Percentiles rank a stretch among this genome's conserved stretches.
Conservation (phyloP, 2,329 filamentous ascomycete species). For the Fusarium hainanense region DNA sequence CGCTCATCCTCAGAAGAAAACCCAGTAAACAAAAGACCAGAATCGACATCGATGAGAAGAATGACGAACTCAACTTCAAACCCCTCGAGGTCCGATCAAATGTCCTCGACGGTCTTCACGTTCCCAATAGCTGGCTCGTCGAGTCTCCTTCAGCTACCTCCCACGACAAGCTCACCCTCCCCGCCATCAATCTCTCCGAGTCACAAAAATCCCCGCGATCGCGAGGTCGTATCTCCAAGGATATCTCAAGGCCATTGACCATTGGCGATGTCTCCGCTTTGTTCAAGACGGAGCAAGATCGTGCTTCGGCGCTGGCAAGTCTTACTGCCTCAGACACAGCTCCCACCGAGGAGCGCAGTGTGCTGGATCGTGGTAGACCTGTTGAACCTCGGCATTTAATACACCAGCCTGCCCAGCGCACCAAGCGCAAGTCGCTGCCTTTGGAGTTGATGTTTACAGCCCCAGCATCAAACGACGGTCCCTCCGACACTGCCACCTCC, state of each 20-base stretch:
- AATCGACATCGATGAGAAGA: not conserved
- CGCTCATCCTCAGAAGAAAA: conserved; percentile 4
- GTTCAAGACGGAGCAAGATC: conserved; percentile 4
- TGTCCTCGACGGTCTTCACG: conserved; percentile 11
- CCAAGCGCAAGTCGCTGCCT: conserved; percentile 23
- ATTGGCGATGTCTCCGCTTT: not conserved
- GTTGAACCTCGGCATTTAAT: conserved; percentile 25
- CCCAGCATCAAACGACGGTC: conserved; percentile 2
- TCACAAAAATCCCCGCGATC: not conserved
- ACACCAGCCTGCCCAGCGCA: conserved; percentile 7
- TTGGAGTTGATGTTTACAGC: conserved; percentile 18
- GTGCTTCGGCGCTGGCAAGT: conserved; percentile 4
- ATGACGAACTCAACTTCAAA: not conserved
- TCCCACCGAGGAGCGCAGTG: not conserved
- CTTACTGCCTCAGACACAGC: not conserved
- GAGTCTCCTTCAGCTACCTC: not conserved
- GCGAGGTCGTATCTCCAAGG: not conserved
- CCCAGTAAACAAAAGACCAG: conserved; percentile 16
- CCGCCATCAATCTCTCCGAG: conserved; percentile 2
- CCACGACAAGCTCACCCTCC: conserved; percentile 5
- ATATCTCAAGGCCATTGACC: not conserved
- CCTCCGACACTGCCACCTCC: not conserved
- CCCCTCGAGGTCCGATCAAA: conserved; percentile 22
- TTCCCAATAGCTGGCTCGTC: conserved; percentile 25
- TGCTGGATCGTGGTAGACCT: conserved; percentile 21